Evolutionary conservation across 805 yeast genomes (phyloP), one percentile per base, ranked within the genome.

Genomic region (Yarrowia sp.): DNA sequence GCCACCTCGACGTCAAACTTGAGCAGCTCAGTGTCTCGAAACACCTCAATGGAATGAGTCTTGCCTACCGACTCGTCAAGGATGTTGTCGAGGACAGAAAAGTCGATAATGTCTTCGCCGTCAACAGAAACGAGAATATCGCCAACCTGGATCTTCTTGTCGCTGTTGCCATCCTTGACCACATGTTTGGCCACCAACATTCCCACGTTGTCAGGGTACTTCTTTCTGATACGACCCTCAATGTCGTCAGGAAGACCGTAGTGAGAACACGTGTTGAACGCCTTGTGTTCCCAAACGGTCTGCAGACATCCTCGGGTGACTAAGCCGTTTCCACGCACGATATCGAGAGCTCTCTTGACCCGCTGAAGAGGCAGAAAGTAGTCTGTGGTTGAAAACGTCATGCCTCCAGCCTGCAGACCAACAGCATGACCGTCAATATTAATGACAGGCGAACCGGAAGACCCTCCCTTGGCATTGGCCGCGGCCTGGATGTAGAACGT

Each of bases 401-500:
- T 84, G 1, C 98, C 98, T 71, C 98, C 98, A 1, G 98, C 98
- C 75, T 91, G 97, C 61, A 92, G 78, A 0, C 97, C 97, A 19
- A 92, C 90, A 0, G 93, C 97, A 71, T 85, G 76, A 2, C 97
- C 97, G 70, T 89, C 87, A 51, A 88, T 85, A 74, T 91, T 88
- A 2, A 92, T 96, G n/a, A 92, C 98, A 0, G 98, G 98, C 2
- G 97, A 90, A 6, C 98, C 98, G 58, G 95, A 87, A 3, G 97
- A 90, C 2, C 98, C 98, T 33, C 97, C 98, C n/a, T 96, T 88
- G 0, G 98, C 97, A 66, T 92, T 84, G 1, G 98, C 97, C 5
- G 98, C 97, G 0, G 97, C 97, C 76, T 92, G 97, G 65, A 92
- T 90, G 76, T 92, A 92, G 74, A 90, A 96, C 0, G 97, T 91